Percentiles rank a stretch among this genome's conserved stretches.
These are phyloP conservation scores for Nepenthes mirabilis DNA, from an alignment of 148 eudicot species.

Conservation along the genomic window DNA sequence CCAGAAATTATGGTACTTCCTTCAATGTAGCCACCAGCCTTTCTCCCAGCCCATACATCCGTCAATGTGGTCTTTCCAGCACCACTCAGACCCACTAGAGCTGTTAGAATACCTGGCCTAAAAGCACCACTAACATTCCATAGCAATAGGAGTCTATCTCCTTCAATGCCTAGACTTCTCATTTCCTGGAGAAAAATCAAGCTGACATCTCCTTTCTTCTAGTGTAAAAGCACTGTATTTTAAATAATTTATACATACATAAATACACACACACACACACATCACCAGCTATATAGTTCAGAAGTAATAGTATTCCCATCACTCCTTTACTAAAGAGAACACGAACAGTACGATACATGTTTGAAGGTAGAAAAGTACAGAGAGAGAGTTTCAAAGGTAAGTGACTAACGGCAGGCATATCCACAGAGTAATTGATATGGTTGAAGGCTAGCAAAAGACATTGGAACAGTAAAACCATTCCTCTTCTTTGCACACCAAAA, in stretches of 20 bases:
- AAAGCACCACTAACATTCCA: conserved; percentile 67
- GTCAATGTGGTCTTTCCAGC: conserved; percentile 71
- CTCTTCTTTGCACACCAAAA: conserved; percentile 16
- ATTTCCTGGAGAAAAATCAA: conserved; percentile 36
- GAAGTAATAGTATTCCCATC: too few relatives aligned
- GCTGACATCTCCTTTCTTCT: background rate
- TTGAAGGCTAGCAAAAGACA: conserved; percentile 54
- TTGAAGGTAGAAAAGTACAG: background rate
- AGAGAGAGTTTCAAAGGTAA: background rate
- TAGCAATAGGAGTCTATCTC: conserved; percentile 45
- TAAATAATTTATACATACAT: too few relatives aligned
- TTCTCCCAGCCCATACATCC: conserved; percentile 67
- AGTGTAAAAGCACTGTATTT: background rate
- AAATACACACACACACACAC: too few relatives aligned
- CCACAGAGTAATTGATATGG: conserved; percentile 53
- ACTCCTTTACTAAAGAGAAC: too few relatives aligned
- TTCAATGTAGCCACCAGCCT: conserved; percentile 57
- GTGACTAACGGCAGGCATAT: conserved; percentile 55
- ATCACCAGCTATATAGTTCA: too few relatives aligned
- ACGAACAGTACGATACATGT: too few relatives aligned
- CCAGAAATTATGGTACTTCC: conserved; percentile 50
- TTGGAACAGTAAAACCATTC: conserved; percentile 62
- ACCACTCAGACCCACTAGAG: conserved; percentile 73
- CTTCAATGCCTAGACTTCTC: conserved; percentile 41
- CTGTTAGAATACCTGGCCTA: conserved; percentile 65